phyloP scores from a whole-genome alignment of 78 protist genomes.

The Dictyostelium discoideum region DNA sequence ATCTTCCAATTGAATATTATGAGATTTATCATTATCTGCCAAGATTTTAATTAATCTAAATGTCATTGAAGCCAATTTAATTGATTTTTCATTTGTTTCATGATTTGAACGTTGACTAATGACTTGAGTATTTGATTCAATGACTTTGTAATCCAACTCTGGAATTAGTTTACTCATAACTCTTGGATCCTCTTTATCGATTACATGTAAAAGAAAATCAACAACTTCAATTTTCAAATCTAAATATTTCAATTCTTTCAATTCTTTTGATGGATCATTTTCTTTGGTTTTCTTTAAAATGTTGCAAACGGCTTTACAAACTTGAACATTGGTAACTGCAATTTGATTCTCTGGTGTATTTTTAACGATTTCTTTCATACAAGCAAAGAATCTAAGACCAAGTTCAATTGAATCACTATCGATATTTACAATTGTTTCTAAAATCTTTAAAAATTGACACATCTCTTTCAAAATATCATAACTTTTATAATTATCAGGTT shows the following conservation, averaged over 20 bases:
- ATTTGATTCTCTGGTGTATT: constrained; percentile 71
- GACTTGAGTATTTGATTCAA: constrained; percentile 65
- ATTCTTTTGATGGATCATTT: neutral
- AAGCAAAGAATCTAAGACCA: constrained; percentile 40
- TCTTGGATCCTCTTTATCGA: constrained; percentile 62
- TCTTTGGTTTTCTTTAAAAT: constrained; percentile 27
- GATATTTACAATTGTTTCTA: constrained; percentile 54
- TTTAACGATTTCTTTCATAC: constrained; percentile 69
- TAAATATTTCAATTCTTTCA: constrained; percentile 28
- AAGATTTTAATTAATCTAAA: constrained; percentile 72
- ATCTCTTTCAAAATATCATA: constrained; percentile 69
- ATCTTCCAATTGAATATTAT: constrained; percentile 49
- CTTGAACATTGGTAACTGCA: constrained; percentile 62
- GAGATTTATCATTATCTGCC: constrained; percentile 69
- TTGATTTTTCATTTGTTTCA: constrained; percentile 58
- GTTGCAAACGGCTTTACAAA: constrained; percentile 68
- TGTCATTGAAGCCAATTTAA: constrained; percentile 73
- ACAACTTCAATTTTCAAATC: constrained; percentile 72
- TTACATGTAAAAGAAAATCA: constrained; percentile 58
- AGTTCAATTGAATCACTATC: constrained; percentile 51
- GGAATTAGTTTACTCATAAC: constrained; percentile 58
- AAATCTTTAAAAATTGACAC: constrained; percentile 71
- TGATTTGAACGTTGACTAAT: neutral
- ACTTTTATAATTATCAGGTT: constrained; percentile 76
- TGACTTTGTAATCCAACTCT: constrained; percentile 53